phyloP scores from a whole-genome alignment of 805 yeast genomes.

The Wickerhamiella parazyma region DNA sequence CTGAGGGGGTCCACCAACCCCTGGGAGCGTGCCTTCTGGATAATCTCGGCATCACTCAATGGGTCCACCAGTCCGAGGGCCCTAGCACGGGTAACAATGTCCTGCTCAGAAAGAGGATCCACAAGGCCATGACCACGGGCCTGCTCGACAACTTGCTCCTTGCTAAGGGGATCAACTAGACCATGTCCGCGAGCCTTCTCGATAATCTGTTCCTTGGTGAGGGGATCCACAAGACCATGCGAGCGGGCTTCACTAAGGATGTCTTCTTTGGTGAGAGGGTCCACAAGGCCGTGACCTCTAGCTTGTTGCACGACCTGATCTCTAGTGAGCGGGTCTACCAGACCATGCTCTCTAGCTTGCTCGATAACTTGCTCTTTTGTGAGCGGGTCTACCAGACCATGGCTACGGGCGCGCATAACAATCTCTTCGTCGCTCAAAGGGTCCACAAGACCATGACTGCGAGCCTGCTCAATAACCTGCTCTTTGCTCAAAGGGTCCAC shows the following conservation, averaged over 20 bases:
- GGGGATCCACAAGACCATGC: slow-evolving; percentile 6
- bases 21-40: background rate
- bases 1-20: slow-evolving; percentile 7
- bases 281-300: background rate
- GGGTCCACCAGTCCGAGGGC: slow-evolving; percentile 30
- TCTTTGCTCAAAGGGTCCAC: background rate
- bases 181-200: slow-evolving; percentile 49
- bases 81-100: background rate
- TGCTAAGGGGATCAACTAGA: slow-evolving; percentile 35
- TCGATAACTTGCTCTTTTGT: slow-evolving; percentile 1
- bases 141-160: slow-evolving; percentile 6
- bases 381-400: background rate
- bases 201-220: slow-evolving; percentile 9
- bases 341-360: slow-evolving; percentile 3
- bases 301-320: slow-evolving; percentile 13
- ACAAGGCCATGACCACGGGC: slow-evolving; percentile 6
- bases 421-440: slow-evolving; percentile 8
- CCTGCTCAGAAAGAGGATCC: background rate
- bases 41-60: no score
- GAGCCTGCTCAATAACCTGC: slow-evolving; percentile 5
- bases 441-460: background rate
- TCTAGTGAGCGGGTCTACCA: slow-evolving; percentile 9
- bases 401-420: background rate
- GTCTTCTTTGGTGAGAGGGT: slow-evolving; percentile 4
- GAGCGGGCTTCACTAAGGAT: background rate